A percentile compares a stretch with the other conserved stretches of the same genome.
phyloP scores from a whole-genome alignment of 257 asterid species.

The Fraxinus cuspidata region DNA sequence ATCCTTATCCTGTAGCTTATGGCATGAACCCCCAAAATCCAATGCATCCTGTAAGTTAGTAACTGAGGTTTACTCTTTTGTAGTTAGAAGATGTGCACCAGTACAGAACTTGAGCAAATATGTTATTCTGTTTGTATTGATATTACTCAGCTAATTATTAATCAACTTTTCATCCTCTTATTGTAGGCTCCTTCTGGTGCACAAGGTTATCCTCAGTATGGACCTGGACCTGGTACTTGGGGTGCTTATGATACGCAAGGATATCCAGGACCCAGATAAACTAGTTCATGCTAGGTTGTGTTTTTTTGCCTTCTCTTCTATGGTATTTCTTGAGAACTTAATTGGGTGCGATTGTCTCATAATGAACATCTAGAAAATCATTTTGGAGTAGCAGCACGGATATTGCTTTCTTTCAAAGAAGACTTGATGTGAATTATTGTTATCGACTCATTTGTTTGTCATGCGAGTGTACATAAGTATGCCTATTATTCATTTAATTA shows the following conservation, averaged over 20 bases:
- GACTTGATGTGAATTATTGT: neutral
- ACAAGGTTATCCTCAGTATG: slow-evolving; percentile 82
- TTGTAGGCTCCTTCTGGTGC: slow-evolving; percentile 66
- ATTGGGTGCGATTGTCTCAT: slow-evolving; percentile 1
- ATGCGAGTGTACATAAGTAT: neutral
- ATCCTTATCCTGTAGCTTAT: slow-evolving; percentile 47
- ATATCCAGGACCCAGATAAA: slow-evolving; percentile 76
- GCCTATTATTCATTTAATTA: neutral
- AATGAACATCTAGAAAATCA: neutral
- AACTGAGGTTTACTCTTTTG: slow-evolving; percentile 4
- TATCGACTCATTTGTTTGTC: neutral
- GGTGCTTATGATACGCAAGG: slow-evolving; percentile 63
- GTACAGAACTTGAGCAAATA: neutral
- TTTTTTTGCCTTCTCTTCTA: slow-evolving; percentile 30
- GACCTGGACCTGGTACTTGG: slow-evolving; percentile 76
- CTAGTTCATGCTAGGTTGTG: slow-evolving; percentile 31
- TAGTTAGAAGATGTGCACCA: neutral
- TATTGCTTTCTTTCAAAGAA: neutral
- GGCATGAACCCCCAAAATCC: slow-evolving; percentile 65
- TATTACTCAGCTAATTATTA: slow-evolving; percentile 1
- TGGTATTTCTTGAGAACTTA: slow-evolving; percentile 37
- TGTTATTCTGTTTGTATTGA: neutral
- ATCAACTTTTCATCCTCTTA: slow-evolving; percentile 23
- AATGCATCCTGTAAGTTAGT: slow-evolving; percentile 57
- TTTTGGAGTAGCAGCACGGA: neutral